Conservation (phyloP, 345 rosid species). For the Melastoma malabathricum region DNA sequence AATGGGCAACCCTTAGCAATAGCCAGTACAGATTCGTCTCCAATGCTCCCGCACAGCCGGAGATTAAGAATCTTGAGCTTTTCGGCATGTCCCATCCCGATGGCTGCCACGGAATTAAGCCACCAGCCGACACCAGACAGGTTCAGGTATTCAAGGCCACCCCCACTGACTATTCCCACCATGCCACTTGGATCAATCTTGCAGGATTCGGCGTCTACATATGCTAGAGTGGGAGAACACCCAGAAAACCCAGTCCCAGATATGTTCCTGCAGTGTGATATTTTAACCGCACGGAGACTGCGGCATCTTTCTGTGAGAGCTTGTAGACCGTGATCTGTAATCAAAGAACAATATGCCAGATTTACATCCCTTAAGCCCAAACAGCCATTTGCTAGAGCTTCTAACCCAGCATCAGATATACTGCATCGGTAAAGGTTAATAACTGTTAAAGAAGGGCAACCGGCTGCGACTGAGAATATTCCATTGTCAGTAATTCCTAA, state of each 20-base stretch:
- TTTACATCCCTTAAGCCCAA: constrained; percentile 31
- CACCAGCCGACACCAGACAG: constrained; percentile 19
- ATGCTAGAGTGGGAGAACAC: constrained; percentile 39
- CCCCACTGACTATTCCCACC: constrained; percentile 47
- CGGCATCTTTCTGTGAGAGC: constrained; percentile 31
- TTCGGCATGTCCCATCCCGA: constrained; percentile 40
- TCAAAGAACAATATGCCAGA: constrained; percentile 35
- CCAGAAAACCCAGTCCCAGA: constrained; percentile 43
- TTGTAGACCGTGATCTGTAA: constrained; percentile 41
- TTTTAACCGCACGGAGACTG: constrained; percentile 39
- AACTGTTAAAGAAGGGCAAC: constrained; percentile 35
- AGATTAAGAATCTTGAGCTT: constrained; percentile 48
- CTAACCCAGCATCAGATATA: constrained; percentile 43
- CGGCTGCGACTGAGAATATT: constrained; percentile 26
- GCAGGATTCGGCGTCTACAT: constrained; percentile 45
- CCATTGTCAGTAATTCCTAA: constrained; percentile 46
- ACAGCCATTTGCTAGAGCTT: constrained; percentile 31
- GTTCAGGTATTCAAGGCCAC: constrained; percentile 48
- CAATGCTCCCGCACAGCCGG: constrained; percentile 44
- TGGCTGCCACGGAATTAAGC: constrained; percentile 20
- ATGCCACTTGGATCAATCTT: constrained; percentile 42
- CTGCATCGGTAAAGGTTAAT: constrained; percentile 52
- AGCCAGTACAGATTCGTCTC: constrained; percentile 48
- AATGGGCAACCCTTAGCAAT: constrained; percentile 59
- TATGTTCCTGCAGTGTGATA: constrained; percentile 35